Base-by-base conservation (phyloP, 768 basidiomycete genomes). In the Imleria badia region DNA sequence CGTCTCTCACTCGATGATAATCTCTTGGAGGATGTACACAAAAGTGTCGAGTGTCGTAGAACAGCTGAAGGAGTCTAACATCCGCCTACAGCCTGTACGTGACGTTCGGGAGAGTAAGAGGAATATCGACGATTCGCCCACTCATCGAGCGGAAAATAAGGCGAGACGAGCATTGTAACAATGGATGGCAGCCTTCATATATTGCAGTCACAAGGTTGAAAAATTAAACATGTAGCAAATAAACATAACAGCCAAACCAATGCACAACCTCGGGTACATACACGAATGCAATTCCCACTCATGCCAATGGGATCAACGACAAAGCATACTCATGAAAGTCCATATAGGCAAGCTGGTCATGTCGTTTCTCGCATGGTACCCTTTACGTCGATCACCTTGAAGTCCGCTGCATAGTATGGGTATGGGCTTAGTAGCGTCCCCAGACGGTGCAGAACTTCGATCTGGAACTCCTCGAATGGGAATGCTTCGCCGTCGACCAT, bases 401-500 rank as follows among this genome's bases (percentile, higher is more conserved):
- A 85, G 20, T 84, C 78, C 1, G 78, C 77, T 13, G 79, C 82
- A 58, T 86, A 91, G 55, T 71, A 51, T 10, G 66, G 69, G 57
- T 78, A 68, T 26, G 81, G 81, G 61, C 87, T 89, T 12, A 91
- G 70, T 29, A 89, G 66, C 0, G 82, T 86, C 20, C 80, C 89
- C 23, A 89, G 68, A 13, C 81, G 79, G n/a, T 74, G 76, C 60
- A 90, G 84, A 11, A 87, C 84, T 68, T 93, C 89, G 3, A 94
- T 83, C 60, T 89, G 80, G 65, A 82, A 93, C 62, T 85, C 82
- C 65, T 84, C 78, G 59, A 89, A 87, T 11, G 87, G 87, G 61
- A 81, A 86, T 6, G 72, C 62, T 71, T 95, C 93, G 9, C 93
- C 93, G 60, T 95, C 93, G 17, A 95, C 76, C 14, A 87, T 75